Evolutionary conservation across 2,329 filamentous ascomycete species (phyloP).

Genomic region (Neopestalotiopsis sp.): DNA sequence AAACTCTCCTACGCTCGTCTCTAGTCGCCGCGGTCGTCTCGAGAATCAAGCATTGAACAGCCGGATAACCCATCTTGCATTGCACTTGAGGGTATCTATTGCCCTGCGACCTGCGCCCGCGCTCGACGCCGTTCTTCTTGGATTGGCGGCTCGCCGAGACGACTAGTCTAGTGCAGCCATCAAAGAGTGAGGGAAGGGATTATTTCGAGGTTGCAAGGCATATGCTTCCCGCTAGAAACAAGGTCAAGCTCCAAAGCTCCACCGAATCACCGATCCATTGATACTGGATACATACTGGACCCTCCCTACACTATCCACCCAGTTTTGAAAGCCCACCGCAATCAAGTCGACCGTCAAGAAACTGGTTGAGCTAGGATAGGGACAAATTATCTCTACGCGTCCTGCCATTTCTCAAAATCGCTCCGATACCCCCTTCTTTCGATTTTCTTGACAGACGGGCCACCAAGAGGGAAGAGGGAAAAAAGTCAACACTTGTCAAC

Average conservation of each 20-base stretch:
- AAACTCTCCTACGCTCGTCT: conserved; percentile 7
- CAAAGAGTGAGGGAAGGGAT: neutral
- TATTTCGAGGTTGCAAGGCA: conserved; percentile 6
- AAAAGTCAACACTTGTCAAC: conserved; percentile 3
- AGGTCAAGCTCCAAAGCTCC: conserved; percentile 16
- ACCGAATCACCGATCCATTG: conserved; percentile 19
- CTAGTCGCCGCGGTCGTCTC: neutral
- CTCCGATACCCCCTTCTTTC: neutral
- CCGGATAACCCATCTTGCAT: neutral
- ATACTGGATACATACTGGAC: conserved; percentile 9
- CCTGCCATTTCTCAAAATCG: conserved; percentile 9
- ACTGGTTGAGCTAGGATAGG: conserved; percentile 12
- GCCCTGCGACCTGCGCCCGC: neutral
- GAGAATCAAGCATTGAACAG: neutral
- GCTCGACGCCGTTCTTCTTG: conserved; percentile 10
- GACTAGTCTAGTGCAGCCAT: conserved; percentile 3
- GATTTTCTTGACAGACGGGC: neutral
- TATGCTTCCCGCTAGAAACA: conserved; percentile 17
- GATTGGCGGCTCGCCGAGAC: conserved; percentile 7
- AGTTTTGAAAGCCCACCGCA: conserved; percentile 13
- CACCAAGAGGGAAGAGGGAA: neutral
- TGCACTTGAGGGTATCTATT: neutral
- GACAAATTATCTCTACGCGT: conserved; percentile 17
- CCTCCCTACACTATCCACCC: conserved; percentile 5
- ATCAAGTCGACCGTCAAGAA: conserved; percentile 16